phyloP scores from a whole-genome alignment of 2,329 filamentous ascomycete genomes.

The Pseudopithomyces maydicus region DNA sequence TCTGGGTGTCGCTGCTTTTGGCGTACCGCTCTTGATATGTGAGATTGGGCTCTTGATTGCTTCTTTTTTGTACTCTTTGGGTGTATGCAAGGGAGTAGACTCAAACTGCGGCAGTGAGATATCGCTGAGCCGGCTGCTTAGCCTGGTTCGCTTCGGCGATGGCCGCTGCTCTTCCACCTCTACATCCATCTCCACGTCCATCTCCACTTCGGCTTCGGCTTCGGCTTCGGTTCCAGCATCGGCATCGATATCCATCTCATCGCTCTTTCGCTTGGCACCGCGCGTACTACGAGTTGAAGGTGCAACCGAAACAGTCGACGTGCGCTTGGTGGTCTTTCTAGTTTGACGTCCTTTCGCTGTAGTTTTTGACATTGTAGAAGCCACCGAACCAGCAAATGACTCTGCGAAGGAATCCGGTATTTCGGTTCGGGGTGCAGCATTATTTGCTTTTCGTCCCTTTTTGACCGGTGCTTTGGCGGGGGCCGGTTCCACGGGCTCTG shows the following conservation, averaged over 20 bases:
- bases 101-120: constrained; percentile 8
- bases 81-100: constrained; percentile 65
- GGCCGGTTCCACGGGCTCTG: background rate
- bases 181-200: background rate
- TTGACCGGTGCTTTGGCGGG: constrained; percentile 5
- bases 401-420: background rate
- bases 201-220: background rate
- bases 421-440: background rate
- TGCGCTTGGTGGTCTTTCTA: constrained; percentile 6
- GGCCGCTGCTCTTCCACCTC: background rate
- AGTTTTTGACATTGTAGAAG: constrained; percentile 3
- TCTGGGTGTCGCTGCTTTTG: background rate
- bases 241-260: constrained; percentile 15
- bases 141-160: constrained; percentile 7
- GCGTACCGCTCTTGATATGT: constrained; percentile 1
- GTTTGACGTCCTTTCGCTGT: constrained; percentile 5
- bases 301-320: constrained; percentile 7
- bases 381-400: constrained; percentile 2
- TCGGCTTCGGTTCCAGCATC: background rate
- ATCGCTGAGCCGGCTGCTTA: constrained; percentile 14
- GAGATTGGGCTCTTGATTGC: background rate
- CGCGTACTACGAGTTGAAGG: constrained; percentile 16
- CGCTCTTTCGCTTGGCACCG: constrained; percentile 25
- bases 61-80: constrained; percentile 20
- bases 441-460: constrained; percentile 2